A percentile compares a stretch with the other conserved stretches of the same genome.
Conservation (phyloP, 148 eudicot genomes). For the Limonium bicolor region DNA sequence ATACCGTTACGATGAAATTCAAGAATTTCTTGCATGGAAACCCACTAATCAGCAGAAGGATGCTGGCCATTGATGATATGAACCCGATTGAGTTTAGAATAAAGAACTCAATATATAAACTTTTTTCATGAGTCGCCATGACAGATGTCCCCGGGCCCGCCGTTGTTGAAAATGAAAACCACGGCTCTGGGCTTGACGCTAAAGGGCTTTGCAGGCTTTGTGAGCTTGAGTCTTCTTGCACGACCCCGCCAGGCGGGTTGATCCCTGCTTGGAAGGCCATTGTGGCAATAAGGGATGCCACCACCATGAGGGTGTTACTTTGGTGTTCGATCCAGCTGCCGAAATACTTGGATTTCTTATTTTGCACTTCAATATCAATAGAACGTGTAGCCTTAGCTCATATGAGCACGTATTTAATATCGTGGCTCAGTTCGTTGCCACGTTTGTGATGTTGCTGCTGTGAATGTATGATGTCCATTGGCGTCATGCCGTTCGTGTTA, state of each 20-base stretch:
- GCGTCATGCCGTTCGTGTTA: too few species aligned
- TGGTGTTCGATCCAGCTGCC: slow-evolving; percentile 8
- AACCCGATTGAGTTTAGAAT: slow-evolving; percentile 1
- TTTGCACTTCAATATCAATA: too few species aligned
- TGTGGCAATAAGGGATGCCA: slow-evolving; percentile 4
- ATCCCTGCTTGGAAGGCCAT: slow-evolving; percentile 15
- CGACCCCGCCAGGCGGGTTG: slow-evolving; percentile 18
- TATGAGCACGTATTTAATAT: too few species aligned
- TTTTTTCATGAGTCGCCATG: not conserved
- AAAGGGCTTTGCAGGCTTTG: too few species aligned
- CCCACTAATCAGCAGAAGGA: slow-evolving; percentile 5
- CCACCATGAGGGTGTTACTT: slow-evolving; percentile 1
- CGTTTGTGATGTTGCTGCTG: too few species aligned
- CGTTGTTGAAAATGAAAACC: too few species aligned
- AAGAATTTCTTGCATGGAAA: not conserved
- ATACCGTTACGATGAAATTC: not conserved
- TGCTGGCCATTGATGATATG: not conserved
- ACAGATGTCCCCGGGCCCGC: not conserved
- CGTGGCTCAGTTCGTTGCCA: too few species aligned
- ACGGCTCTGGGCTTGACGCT: too few species aligned
- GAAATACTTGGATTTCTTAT: too few species aligned
- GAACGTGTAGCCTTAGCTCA: too few species aligned
- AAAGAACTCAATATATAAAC: not conserved
- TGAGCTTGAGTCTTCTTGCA: slow-evolving; percentile 4
- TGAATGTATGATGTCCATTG: too few species aligned